Percentiles rank a stretch among this genome's conserved stretches.
Evolutionary conservation across 257 asterid genomes (phyloP).

Genomic region (Datura wrightii): DNA sequence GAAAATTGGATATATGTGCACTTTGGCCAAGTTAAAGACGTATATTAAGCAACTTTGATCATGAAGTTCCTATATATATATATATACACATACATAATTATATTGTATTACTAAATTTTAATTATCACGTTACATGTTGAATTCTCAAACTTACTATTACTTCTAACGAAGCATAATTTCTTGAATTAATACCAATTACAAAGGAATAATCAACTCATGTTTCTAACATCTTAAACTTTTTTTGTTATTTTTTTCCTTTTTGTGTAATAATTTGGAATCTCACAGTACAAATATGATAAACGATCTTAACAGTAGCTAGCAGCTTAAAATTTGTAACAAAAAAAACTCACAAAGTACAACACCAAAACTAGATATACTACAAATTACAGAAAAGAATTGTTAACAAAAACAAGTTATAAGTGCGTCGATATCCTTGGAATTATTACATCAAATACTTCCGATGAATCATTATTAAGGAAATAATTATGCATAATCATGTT

Average conservation of each 20-base stretch:
- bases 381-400: not conserved
- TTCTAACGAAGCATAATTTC: not conserved
- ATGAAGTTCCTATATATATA: too few species aligned
- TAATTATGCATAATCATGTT: not conserved
- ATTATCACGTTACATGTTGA: too few species aligned
- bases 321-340: not conserved
- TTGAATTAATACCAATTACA: not conserved
- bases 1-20: too few species aligned
- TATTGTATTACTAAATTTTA: too few species aligned
- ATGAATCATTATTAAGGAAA: not conserved
- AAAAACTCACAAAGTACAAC: not conserved
- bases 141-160: too few species aligned
- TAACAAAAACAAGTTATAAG: not conserved
- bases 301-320: not conserved
- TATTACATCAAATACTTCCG: not conserved
- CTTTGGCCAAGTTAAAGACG: too few species aligned
- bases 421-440: not conserved
- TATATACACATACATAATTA: too few species aligned
- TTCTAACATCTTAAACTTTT: too few species aligned
- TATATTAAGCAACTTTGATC: too few species aligned
- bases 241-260: too few species aligned
- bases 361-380: not conserved
- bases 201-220: not conserved
- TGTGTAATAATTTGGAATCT: too few species aligned
- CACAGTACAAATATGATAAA: not conserved